These are phyloP conservation scores for Crepidotus variabilis DNA, from an alignment of 768 basidiomycete genomes.

Conservation along the genomic window DNA sequence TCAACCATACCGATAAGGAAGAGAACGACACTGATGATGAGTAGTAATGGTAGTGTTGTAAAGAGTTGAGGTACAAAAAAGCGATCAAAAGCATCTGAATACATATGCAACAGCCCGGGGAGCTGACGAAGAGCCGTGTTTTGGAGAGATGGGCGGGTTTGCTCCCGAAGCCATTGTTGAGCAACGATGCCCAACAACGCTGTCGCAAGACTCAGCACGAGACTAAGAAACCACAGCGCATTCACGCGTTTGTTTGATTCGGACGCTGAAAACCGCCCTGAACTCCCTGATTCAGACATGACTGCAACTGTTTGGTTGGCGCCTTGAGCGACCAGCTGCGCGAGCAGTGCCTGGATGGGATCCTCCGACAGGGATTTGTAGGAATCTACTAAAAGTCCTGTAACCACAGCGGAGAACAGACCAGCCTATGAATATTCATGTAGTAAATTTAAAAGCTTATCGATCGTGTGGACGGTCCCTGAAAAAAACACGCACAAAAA, in stretches of 20 bases:
- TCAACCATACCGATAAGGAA: constrained; percentile 22
- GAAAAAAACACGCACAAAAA: constrained; percentile 13
- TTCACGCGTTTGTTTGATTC: constrained; percentile 12
- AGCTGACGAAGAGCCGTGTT: constrained; percentile 6
- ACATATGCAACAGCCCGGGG: constrained; percentile 19
- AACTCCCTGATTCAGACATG: not conserved
- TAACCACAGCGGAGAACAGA: constrained; percentile 20
- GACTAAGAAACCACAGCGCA: constrained; percentile 18
- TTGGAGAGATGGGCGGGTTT: constrained; percentile 6
- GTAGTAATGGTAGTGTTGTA: constrained; percentile 19
- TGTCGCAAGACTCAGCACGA: constrained; percentile 17
- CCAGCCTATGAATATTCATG: constrained; percentile 13
- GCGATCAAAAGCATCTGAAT: constrained; percentile 14
- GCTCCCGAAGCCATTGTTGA: constrained; percentile 22
- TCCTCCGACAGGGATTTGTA: constrained; percentile 14
- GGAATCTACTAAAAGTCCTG: constrained; percentile 18
- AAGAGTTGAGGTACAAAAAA: constrained; percentile 20
- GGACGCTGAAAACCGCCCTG: not conserved
- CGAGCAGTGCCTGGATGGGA: constrained; percentile 9
- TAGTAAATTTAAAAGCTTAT: too few relatives aligned
- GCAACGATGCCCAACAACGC: constrained; percentile 19
- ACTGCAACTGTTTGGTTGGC: constrained; percentile 2
- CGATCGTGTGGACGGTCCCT: too few relatives aligned
- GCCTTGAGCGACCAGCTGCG: constrained; percentile 10
- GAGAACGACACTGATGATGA: constrained; percentile 20